Evolutionary conservation across 1,139 yeast genomes (phyloP), one percentile per base, ranked within the genome.

Genomic region (Taiozyma sp.): DNA sequence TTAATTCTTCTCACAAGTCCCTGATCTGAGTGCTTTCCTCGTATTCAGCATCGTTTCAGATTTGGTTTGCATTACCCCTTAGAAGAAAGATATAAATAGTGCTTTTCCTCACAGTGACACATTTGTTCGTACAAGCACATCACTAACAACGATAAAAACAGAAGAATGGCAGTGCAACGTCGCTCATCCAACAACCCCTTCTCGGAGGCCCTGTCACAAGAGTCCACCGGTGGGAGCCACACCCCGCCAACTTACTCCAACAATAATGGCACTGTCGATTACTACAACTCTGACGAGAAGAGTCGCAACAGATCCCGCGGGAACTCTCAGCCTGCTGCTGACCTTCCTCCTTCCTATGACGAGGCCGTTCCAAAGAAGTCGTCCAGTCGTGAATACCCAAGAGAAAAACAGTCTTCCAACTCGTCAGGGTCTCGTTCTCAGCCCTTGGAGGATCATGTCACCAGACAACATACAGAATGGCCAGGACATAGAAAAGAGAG

Each of bases 291-390:
- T 10, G 50, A 56, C 34, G 59, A 57, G 46, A 57, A 61, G 48
- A 46, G 53, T 22, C 52, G 60, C 40, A 39, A 48, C 48, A 28
- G 41, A 43, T 40, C 48, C 48, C 24, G 41, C 32, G 29, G 14
- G 13, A 16, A 38, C 14, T 47, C 48, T 38, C 45, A 40, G 22
- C 42, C 42, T 16, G 34, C 39, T 36, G 24, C 38, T 36, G 62
- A 63, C 41, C 51, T 65, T 47, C 76, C 86, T 4, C 90, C 92
- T 7, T 73, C 88, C 0, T 84, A 85, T 63, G 89, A 84, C 57
- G 92, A 85, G 61, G 86, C 78, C 22, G 83, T 88, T 1, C 65
- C 68, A 16, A 76, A 73, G 40, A 66, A 68, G 32, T 66, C 68
- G 13, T 66, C 68, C 50, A 65, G 66, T 19, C 50, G 50, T 48